These are phyloP conservation scores for Metarhizium anisopliae DNA, from an alignment of 2,329 filamentous ascomycete species.

Conservation along the genomic window DNA sequence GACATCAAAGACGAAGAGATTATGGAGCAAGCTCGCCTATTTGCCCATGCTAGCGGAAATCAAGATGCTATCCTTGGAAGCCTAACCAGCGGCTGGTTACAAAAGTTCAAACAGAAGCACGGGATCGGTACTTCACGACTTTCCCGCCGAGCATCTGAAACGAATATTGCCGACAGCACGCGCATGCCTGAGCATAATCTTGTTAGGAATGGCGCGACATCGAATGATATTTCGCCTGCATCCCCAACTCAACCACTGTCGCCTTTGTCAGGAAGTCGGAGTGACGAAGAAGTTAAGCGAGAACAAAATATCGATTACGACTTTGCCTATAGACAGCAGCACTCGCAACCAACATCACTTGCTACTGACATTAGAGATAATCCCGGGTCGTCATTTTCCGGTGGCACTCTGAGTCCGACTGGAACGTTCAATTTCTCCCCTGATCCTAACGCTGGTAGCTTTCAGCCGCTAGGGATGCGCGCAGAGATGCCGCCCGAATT, in stretches of 20 bases:
- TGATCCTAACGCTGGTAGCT: constrained; percentile 60
- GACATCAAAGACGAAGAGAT: constrained; percentile 73
- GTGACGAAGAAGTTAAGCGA: constrained; percentile 57
- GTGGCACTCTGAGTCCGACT: constrained; percentile 62
- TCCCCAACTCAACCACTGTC: constrained; percentile 61
- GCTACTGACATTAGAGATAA: constrained; percentile 21
- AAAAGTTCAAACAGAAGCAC: constrained; percentile 93
- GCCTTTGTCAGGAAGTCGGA: constrained; percentile 60
- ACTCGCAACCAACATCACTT: constrained; percentile 25
- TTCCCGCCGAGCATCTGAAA: constrained; percentile 51
- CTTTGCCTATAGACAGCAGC: constrained; percentile 23
- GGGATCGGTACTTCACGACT: constrained; percentile 41
- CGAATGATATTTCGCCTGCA: constrained; percentile 57
- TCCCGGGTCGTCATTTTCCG: constrained; percentile 56
- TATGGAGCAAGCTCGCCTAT: constrained; percentile 73
- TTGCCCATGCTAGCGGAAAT: constrained; percentile 60
- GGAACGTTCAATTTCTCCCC: constrained; percentile 70
- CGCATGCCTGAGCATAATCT: constrained; percentile 32
- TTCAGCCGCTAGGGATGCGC: constrained; percentile 32
- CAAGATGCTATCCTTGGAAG: constrained; percentile 63
- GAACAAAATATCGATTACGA: constrained; percentile 25
- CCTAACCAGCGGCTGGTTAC: constrained; percentile 72
- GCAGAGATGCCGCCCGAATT: constrained; percentile 38
- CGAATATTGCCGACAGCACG: constrained; percentile 62
- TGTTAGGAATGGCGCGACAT: constrained; percentile 28